These are phyloP conservation scores for Maudiozyma saulgeensis DNA, from an alignment of 805 yeast genomes.

Conservation along the genomic window DNA sequence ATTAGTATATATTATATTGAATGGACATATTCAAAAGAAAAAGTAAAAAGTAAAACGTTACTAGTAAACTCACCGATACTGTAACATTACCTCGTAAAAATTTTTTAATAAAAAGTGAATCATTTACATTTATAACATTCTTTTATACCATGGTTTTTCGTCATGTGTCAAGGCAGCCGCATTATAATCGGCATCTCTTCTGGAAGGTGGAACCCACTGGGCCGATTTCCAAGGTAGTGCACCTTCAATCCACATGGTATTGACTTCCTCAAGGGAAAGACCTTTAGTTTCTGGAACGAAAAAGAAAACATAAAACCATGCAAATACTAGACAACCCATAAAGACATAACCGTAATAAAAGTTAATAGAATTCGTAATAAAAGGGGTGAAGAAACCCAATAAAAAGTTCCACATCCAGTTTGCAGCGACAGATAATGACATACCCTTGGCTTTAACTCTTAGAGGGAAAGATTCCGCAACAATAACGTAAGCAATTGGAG, in stretches of 20 bases:
- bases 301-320: background rate
- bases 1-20: too few species aligned
- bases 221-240: background rate
- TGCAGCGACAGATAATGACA: background rate
- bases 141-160: background rate
- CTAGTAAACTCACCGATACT: too few species aligned
- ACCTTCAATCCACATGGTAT: background rate
- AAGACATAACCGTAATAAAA: constrained; percentile 1
- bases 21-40: too few species aligned
- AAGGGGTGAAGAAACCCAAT: background rate
- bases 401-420: constrained; percentile 1
- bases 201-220: background rate
- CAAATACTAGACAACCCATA: background rate
- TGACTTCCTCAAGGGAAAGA: background rate
- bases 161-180: background rate
- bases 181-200: background rate
- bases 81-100: too few species aligned
- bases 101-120: background rate
- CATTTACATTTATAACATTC: background rate
- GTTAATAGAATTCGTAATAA: background rate
- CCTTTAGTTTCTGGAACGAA: background rate
- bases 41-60: too few species aligned
- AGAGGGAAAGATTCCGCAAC: background rate
- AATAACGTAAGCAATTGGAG: constrained; percentile 1
- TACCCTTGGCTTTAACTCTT: background rate